phyloP scores from a whole-genome alignment of 805 yeast species.

The Hanseniaspora pseudoguilliermondii region DNA sequence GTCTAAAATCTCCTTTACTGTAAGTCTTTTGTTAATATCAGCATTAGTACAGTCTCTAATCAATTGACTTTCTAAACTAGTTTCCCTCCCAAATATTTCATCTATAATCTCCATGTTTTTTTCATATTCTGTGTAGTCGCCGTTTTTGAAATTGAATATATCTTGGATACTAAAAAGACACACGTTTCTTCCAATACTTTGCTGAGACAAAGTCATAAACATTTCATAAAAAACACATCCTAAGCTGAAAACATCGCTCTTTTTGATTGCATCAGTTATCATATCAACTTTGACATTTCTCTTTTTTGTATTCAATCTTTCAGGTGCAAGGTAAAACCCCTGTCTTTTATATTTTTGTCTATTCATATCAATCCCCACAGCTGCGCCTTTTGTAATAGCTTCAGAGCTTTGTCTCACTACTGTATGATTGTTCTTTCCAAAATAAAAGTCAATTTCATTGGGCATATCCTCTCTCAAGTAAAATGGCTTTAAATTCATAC shows the following conservation, averaged over 20 bases:
- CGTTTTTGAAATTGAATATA: conserved; percentile 64
- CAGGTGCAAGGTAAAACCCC: conserved; percentile 87
- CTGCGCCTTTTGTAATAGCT: background rate
- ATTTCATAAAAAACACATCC: conserved; percentile 89
- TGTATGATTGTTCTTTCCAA: conserved; percentile 29
- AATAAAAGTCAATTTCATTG: conserved; percentile 78
- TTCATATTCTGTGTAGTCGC: conserved; percentile 44
- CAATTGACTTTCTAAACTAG: conserved; percentile 23
- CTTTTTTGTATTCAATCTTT: conserved; percentile 42
- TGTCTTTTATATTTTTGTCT: conserved; percentile 31
- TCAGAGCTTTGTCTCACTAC: background rate
- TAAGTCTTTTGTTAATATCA: conserved; percentile 47
- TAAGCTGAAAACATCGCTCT: conserved; percentile 71
- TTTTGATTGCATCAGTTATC: conserved; percentile 18
- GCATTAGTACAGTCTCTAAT: conserved; percentile 50
- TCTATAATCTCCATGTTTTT: conserved; percentile 14
- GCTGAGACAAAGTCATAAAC: conserved; percentile 29
- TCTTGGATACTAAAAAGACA: conserved; percentile 81
- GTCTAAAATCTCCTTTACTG: conserved; percentile 41
- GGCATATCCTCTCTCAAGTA: conserved; percentile 87
- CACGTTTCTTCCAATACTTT: conserved; percentile 46
- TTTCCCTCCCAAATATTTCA: conserved; percentile 41
- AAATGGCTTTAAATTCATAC: conserved; percentile 63
- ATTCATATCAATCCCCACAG: background rate
- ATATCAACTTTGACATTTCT: conserved; percentile 18